These are phyloP conservation scores for Calocybe indica DNA, from an alignment of 768 basidiomycete species.

Conservation along the genomic window DNA sequence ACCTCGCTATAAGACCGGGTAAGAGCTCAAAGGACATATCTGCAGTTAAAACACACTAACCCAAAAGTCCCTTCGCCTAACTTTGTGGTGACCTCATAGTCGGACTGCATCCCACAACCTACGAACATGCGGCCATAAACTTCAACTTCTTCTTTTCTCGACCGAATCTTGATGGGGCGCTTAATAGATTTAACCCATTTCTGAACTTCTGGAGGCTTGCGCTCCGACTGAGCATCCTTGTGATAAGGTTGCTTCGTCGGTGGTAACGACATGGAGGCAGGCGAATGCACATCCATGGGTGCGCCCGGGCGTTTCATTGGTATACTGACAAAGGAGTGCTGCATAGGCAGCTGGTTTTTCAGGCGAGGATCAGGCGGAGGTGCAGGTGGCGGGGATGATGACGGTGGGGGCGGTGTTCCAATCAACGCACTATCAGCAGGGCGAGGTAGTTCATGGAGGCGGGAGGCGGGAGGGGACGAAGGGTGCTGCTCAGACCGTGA, in stretches of 20 bases:
- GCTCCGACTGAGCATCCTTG: constrained; percentile 5
- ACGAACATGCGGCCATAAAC: constrained; percentile 64
- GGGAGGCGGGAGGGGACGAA: constrained; percentile 14
- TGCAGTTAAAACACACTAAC: constrained; percentile 35
- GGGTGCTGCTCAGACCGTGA: constrained; percentile 13
- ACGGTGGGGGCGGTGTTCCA: constrained; percentile 11
- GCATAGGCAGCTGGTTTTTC: constrained; percentile 21
- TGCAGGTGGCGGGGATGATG: constrained; percentile 25
- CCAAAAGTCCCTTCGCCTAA: constrained; percentile 97
- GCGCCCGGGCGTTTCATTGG: constrained; percentile 40
- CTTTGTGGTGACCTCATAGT: constrained; percentile 81
- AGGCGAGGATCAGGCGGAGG: constrained; percentile 26
- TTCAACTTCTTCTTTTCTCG: constrained; percentile 57
- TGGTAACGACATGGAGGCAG: constrained; percentile 25
- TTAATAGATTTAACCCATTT: not conserved
- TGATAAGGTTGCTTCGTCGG: constrained; percentile 8
- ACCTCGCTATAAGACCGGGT: constrained; percentile 58
- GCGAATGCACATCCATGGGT: constrained; percentile 41
- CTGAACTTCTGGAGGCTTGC: not conserved
- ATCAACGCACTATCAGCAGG: constrained; percentile 14
- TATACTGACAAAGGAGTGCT: constrained; percentile 32
- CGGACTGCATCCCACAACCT: constrained; percentile 65
- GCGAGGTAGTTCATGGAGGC: constrained; percentile 11
- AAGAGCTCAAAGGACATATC: constrained; percentile 1
- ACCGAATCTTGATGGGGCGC: constrained; percentile 41